Conservation (phyloP, 805 yeast species). For the Torulaspora gathmanii region DNA sequence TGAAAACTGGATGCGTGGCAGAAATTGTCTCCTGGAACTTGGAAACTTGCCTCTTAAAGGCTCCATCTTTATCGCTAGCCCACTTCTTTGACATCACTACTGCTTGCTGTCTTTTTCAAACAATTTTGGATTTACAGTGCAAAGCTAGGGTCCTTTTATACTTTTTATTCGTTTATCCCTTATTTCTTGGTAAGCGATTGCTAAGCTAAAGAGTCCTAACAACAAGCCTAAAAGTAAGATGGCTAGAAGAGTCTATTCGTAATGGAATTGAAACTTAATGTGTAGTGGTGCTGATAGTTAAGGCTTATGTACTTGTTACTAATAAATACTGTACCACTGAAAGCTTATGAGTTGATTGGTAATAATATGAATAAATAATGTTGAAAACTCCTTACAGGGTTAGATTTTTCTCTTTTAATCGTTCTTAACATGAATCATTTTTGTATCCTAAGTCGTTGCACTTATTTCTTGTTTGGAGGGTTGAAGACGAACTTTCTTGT, state of each 20-base stretch:
- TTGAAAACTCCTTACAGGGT: constrained; percentile 2
- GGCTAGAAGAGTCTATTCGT: neutral
- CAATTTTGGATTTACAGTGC: neutral
- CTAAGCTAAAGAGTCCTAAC: neutral
- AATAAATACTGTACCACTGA: constrained; percentile 5
- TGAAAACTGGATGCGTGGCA: constrained; percentile 53
- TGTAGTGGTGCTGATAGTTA: neutral
- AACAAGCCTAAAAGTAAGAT: neutral
- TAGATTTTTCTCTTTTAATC: neutral
- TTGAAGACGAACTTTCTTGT: constrained; percentile 88
- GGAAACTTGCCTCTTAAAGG: constrained; percentile 50
- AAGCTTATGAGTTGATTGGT: constrained; percentile 1
- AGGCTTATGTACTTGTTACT: constrained; percentile 3
- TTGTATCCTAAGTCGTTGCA: neutral
- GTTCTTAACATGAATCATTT: constrained; percentile 5
- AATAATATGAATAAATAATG: constrained; percentile 8
- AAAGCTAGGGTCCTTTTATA: neutral
- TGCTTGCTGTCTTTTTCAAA: neutral
- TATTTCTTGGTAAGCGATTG: neutral
- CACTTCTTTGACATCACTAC: constrained; percentile 27
- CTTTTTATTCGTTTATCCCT: neutral
- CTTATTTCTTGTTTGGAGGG: constrained; percentile 61
- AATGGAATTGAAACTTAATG: neutral
- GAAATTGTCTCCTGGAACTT: constrained; percentile 65
- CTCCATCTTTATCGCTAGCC: constrained; percentile 43